phyloP scores from a whole-genome alignment of 148 eudicot species.

The Cornus suecica region DNA sequence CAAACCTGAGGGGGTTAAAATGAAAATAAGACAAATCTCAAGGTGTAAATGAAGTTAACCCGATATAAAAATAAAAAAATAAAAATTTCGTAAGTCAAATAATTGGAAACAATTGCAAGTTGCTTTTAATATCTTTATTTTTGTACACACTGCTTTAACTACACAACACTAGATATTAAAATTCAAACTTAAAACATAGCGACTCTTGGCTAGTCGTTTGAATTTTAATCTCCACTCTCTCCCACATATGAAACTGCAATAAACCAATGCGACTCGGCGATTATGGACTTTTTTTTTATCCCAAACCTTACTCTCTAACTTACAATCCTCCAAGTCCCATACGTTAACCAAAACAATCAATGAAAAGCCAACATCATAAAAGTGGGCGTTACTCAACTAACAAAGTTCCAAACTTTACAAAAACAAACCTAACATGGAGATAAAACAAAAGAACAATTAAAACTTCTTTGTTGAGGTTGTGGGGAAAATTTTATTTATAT shows the following conservation, averaged over 20 bases:
- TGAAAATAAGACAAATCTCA: too few relatives aligned
- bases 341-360: neutral
- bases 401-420: neutral
- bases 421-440: too few relatives aligned
- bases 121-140: neutral
- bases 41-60: too few relatives aligned
- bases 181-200: neutral
- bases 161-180: neutral
- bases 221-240: neutral
- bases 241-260: neutral
- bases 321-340: neutral
- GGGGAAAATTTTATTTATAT: too few relatives aligned
- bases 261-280: slow-evolving; percentile 15
- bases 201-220: neutral
- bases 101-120: slow-evolving; percentile 2
- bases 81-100: too few relatives aligned
- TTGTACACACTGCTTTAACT: neutral
- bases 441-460: too few relatives aligned
- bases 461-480: too few relatives aligned
- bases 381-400: neutral
- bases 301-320: neutral
- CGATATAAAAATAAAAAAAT: too few relatives aligned
- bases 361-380: neutral
- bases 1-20: too few relatives aligned
- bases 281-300: neutral